Conservation (phyloP, 2,329 filamentous ascomycete species). For the Aspergillus terreus region DNA sequence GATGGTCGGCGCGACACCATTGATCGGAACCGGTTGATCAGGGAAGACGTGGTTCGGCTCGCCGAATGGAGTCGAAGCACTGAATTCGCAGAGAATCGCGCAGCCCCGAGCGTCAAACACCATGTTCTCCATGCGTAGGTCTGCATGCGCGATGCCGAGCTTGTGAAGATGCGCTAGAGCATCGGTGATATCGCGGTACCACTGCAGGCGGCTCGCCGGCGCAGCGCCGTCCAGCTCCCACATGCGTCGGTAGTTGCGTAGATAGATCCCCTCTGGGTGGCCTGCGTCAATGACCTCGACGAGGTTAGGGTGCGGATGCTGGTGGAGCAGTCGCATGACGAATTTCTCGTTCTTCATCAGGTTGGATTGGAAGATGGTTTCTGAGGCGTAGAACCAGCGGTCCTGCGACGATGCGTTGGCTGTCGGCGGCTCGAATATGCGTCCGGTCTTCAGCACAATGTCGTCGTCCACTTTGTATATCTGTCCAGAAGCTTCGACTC, state of each 20-base stretch:
- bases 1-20: conserved; percentile 16
- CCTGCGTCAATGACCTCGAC: conserved; percentile 20
- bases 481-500: conserved; percentile 20
- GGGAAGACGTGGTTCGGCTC: conserved; percentile 12
- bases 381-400: conserved; percentile 18
- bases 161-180: conserved; percentile 20
- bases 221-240: not conserved
- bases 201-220: conserved; percentile 12
- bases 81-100: conserved; percentile 22
- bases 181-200: conserved; percentile 19
- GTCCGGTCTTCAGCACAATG: conserved; percentile 20
- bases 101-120: conserved; percentile 14
- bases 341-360: conserved; percentile 18
- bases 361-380: conserved; percentile 18
- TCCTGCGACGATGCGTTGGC: conserved; percentile 11
- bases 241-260: conserved; percentile 18
- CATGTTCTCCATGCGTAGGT: conserved; percentile 21
- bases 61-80: conserved; percentile 18
- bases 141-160: conserved; percentile 20
- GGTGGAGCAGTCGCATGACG: conserved; percentile 13
- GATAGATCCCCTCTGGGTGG: conserved; percentile 23
- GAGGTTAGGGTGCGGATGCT: conserved; percentile 18
- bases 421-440: conserved; percentile 15
- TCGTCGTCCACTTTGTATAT: conserved; percentile 20
- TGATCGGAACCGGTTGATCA: conserved; percentile 19